phyloP scores from a whole-genome alignment of 345 rosid species.

The Noccaea caerulescens region DNA sequence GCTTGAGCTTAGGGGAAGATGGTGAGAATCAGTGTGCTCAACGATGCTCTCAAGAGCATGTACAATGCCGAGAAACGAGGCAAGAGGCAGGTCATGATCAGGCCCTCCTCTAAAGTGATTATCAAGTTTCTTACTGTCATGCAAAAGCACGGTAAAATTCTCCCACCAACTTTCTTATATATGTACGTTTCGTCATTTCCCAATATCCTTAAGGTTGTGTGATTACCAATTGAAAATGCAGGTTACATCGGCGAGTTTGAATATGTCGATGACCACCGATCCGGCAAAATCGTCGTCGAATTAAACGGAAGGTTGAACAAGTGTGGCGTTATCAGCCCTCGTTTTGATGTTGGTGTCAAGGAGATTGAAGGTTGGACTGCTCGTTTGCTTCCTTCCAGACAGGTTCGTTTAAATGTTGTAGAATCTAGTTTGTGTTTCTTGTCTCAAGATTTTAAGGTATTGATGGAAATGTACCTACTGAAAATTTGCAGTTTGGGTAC shows the following conservation, averaged over 20 bases:
- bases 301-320: conserved; percentile 59
- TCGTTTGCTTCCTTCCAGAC: conserved; percentile 59
- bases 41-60: conserved; percentile 49
- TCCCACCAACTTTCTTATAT: not conserved
- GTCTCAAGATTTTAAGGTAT: not conserved
- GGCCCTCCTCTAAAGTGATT: conserved; percentile 45
- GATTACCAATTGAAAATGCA: not conserved
- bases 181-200: too few species aligned
- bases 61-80: conserved; percentile 47
- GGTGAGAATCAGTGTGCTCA: conserved; percentile 47
- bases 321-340: conserved; percentile 62
- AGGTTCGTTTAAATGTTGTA: conserved; percentile 32
- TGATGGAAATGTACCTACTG: not conserved
- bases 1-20: conserved; percentile 29
- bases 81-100: conserved; percentile 48
- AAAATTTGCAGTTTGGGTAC: conserved; percentile 46
- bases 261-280: conserved; percentile 56
- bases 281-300: conserved; percentile 61
- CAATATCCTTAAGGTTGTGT: not conserved
- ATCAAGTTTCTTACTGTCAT: conserved; percentile 48
- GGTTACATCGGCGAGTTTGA: conserved; percentile 61
- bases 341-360: conserved; percentile 60
- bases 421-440: not conserved
- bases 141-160: conserved; percentile 44
- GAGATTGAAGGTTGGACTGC: conserved; percentile 67